Conservation (phyloP, 768 basidiomycete species). For the Lentinula aciculospora region DNA sequence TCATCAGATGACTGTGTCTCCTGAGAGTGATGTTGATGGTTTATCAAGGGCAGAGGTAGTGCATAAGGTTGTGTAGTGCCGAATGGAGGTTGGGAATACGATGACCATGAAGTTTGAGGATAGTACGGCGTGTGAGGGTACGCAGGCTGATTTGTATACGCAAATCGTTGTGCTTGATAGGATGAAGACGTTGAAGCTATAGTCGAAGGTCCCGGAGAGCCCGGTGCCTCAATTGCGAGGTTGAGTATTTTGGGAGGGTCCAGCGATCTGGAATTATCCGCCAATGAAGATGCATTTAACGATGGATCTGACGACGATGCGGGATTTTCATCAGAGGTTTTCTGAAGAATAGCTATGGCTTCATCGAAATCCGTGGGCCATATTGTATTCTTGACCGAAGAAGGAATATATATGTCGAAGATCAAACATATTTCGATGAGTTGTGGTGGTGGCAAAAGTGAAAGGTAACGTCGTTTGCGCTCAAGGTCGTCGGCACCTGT, state of each 20-base stretch:
- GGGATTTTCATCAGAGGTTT: slow-evolving; percentile 10
- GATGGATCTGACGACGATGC: slow-evolving; percentile 19
- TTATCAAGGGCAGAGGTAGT: slow-evolving; percentile 14
- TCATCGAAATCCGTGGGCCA: slow-evolving; percentile 70
- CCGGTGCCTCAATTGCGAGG: not conserved
- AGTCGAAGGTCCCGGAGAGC: not conserved
- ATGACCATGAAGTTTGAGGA: slow-evolving; percentile 27
- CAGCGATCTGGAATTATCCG: not conserved
- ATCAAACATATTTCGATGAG: slow-evolving; percentile 76
- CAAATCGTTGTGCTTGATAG: slow-evolving; percentile 8
- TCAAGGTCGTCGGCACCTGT: slow-evolving; percentile 35
- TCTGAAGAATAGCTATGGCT: slow-evolving; percentile 52
- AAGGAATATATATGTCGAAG: slow-evolving; percentile 64
- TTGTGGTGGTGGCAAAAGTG: slow-evolving; percentile 59
- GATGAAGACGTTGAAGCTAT: slow-evolving; percentile 6
- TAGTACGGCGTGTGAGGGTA: slow-evolving; percentile 72
- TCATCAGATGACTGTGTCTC: slow-evolving; percentile 31
- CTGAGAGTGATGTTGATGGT: slow-evolving; percentile 13
- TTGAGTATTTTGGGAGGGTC: not conserved
- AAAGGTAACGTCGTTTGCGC: slow-evolving; percentile 69
- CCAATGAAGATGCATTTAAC: slow-evolving; percentile 11
- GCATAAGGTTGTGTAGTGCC: slow-evolving; percentile 20
- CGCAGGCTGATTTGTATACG: slow-evolving; percentile 32
- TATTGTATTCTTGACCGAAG: slow-evolving; percentile 57
- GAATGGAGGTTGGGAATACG: slow-evolving; percentile 23